Base-by-base conservation (phyloP, 768 basidiomycete species). In the Dacryopinax primogenitus region DNA sequence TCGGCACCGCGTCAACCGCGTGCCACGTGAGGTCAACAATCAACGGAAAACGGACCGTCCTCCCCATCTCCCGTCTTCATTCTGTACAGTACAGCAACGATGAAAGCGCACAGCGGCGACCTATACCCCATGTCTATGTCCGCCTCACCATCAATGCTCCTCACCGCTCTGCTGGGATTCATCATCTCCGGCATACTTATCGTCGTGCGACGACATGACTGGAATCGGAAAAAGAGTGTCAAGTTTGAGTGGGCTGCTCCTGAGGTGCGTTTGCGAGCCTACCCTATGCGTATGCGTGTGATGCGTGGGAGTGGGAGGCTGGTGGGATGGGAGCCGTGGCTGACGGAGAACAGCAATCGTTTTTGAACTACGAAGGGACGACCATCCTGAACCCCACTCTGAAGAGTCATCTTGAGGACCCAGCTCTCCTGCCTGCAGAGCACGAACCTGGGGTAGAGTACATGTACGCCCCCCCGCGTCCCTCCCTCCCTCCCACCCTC, bases 131-230 rank as follows among this genome's bases (percentile, higher is more conserved):
- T 15, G 26, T 58, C 30, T 13, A 26, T 30, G 26, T 58, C 51
- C 9, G 51, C 51, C 3, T 58, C 51, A 11, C 51, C 51, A 30
- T 58, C 51, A 6, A 30, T 30, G 32, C 81, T 84, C 33, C 77
- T 89, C 28, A 80, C 85, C 1, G 72, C 84, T 32, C 88, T 87
- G 77, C 83, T 90, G 68, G 87, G 82, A 37, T 78, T 87, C 66
- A 88, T 90, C 44, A 89, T 92, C 67, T 90, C 84, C 79, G 79
- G 90, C 30, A 86, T 92, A 47, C 82, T 85, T 69, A 78, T 58
- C 18, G 51, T 58, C 7, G 51, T 58, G 12, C 51, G 83, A 76
- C 84, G 88, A 41, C 86, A 89, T 74, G 83, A 86, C 71, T 84
- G 84, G 69, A 81, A 84, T 62, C 81, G 82, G 68, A 92, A 89